Base-by-base conservation (phyloP, 306 rosid genomes). In the Vigna radiata region DNA sequence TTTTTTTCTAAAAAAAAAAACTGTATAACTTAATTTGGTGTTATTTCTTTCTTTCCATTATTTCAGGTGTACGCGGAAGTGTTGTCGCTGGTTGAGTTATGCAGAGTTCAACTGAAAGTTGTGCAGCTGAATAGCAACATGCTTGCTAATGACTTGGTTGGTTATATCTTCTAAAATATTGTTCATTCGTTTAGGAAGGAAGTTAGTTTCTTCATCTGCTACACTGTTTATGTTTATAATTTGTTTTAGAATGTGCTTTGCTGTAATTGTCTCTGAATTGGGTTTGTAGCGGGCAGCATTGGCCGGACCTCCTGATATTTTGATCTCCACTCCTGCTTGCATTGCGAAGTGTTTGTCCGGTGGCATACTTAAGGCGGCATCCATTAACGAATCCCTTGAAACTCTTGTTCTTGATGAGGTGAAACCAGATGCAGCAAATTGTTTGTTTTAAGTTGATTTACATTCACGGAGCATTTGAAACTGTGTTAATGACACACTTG, bases 351-450 rank as follows among this genome's bases (percentile, higher is more conserved):
- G 99, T 89, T 85, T 95, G 86, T 89, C 93, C 8, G 60, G 74
- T 49, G 90, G 83, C 39, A 72, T 88, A 83, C 92, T 95, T 75
- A 80, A 80, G 81, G 27, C 89, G 4, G 21, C 87, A 37, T 89
- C 97, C 53, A 79, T 95, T 63, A 81, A 47, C 4, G 70, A 65
- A 58, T 92, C 97, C 2, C 93, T 95, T 17, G 91, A 92, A 86
- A 84, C 93, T 84, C 94, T 92, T n/a, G 96, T 95, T 76, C 97
- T 95, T 16, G 99, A 95, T 76, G 99, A 95, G 99, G 97, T 90
- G 79, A 71, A 74, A 44, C 23, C 23, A 14, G 18, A 64, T 59
- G 60, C 18, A 63, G 16, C 39, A 41, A 47, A 18, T 59, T 21
- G 16, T 31, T 52, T 39, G 33, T 1, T 25, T 27, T 31, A 3